Evolutionary conservation across 1,139 yeast species (phyloP), one percentile per base, ranked within the genome.

Genomic region (Candida anutae): DNA sequence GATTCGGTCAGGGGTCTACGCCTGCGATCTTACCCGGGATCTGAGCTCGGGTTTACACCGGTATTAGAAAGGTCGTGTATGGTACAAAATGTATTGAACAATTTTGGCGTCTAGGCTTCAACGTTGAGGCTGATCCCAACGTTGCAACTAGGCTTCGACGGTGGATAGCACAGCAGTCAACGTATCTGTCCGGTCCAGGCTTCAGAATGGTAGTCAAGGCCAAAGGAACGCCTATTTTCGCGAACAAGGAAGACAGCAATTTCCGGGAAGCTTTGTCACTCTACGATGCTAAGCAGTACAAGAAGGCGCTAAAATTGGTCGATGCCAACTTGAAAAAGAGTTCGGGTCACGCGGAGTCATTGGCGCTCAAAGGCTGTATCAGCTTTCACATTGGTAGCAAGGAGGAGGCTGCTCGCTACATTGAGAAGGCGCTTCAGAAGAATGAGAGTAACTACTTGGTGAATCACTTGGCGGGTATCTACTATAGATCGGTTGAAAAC

Each of bases 381-480:
- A 58, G 77, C 36, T 65, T 64, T 46, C 56, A 56, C 28, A 38
- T 42, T 21, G 80, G 76, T 28, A 75, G 74, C 47, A 65, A 61
- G 36, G 62, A 61, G 2, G 95, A 85, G 34, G 90, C 90, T 1
- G 76, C 67, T 31, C 50, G 67, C 0, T 74, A 74, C 41, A 70
- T 87, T 28, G 43, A 58, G 26, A 74, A 71, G 44, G 94, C 94
- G 0, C 41, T 75, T 15, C 58, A 63, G 21, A 75, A 76, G 44
- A 79, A 74, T 25, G 60, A 63, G 2, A 36, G 43, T n/a, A 66
- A 78, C 40, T 79, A 84, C 34, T 70, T 87, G 29, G 82, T 83
- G 18, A 72, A 87, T 58, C 97, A 93, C 48, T 73, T 93, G 43
- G 69, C 84, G 10, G 98, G 96, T 6, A 76, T 90, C 33, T 82